Evolutionary conservation across 768 basidiomycete species (phyloP).

Genomic region (Scleroderma bovista): DNA sequence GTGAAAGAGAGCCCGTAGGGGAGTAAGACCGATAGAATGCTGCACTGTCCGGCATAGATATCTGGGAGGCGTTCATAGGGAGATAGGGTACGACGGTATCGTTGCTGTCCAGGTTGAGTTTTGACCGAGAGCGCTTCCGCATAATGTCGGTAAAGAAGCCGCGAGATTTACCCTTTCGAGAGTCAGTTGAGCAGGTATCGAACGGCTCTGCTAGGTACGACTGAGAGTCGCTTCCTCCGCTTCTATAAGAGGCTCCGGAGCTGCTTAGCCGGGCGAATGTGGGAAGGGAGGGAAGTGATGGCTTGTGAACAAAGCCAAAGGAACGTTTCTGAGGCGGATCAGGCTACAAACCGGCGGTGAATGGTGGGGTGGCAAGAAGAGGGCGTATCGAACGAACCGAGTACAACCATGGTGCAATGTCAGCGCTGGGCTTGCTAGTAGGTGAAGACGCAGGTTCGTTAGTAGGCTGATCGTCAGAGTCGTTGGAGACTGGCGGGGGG

Average conservation of each 20-base stretch:
- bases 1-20: conserved; percentile 6
- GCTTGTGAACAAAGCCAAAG: conserved; percentile 25
- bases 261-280: conserved; percentile 28
- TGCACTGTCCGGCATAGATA: conserved; percentile 17
- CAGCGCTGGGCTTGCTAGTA: background rate
- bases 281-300: conserved; percentile 33
- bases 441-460: background rate
- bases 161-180: conserved; percentile 45
- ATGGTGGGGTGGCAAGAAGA: background rate
- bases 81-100: conserved; percentile 30
- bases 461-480: background rate
- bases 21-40: background rate
- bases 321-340: conserved; percentile 14
- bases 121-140: conserved; percentile 36
- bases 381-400: background rate
- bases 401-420: conserved; percentile 10
- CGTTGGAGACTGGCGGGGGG: background rate
- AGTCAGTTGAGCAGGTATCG: conserved; percentile 31
- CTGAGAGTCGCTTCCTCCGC: conserved; percentile 26
- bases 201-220: conserved; percentile 22
- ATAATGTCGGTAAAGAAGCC: conserved; percentile 35
- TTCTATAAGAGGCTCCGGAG: conserved; percentile 24
- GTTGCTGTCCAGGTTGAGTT: conserved; percentile 31
- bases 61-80: conserved; percentile 31
- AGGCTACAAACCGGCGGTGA: conserved; percentile 7